Conservation (phyloP, 1,139 yeast species). For the Yamadazyma taylorii region DNA sequence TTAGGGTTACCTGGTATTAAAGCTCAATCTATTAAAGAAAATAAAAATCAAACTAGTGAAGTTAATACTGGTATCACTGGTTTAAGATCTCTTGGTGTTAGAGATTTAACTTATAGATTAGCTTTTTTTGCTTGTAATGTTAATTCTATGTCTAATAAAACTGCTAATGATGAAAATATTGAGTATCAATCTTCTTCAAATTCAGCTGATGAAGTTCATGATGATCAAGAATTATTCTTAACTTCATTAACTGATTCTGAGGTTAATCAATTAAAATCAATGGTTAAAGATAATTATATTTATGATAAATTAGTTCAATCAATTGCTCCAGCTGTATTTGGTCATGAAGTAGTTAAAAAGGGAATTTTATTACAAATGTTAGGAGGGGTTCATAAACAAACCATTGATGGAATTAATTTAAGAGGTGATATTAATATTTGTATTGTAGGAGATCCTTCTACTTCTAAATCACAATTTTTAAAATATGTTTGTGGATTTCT, state of each 20-base stretch:
- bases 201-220: constrained; percentile 36
- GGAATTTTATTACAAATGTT: constrained; percentile 85
- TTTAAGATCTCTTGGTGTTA: constrained; percentile 81
- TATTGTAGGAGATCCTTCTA: constrained; percentile 97
- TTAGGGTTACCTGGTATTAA: constrained; percentile 96
- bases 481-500: constrained; percentile 91
- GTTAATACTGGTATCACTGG: constrained; percentile 85
- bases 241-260: constrained; percentile 81
- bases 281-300: constrained; percentile 89
- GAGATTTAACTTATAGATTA: constrained; percentile 89
- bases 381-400: constrained; percentile 95
- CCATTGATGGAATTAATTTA: constrained; percentile 91
- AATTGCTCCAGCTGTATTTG: constrained; percentile 95
- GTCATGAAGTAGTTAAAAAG: constrained; percentile 92
- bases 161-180: constrained; percentile 38
- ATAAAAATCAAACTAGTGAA: constrained; percentile 63
- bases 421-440: constrained; percentile 98
- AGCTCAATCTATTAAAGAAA: constrained; percentile 77
- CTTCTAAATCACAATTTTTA: constrained; percentile 93
- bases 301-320: constrained; percentile 86
- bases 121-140: constrained; percentile 95
- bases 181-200: constrained; percentile 22
- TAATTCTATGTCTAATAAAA: constrained; percentile 51
- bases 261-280: constrained; percentile 77
- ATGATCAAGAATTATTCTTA: constrained; percentile 78